Conservation (phyloP, 208 protist species). For the Angomonas deanei region DNA sequence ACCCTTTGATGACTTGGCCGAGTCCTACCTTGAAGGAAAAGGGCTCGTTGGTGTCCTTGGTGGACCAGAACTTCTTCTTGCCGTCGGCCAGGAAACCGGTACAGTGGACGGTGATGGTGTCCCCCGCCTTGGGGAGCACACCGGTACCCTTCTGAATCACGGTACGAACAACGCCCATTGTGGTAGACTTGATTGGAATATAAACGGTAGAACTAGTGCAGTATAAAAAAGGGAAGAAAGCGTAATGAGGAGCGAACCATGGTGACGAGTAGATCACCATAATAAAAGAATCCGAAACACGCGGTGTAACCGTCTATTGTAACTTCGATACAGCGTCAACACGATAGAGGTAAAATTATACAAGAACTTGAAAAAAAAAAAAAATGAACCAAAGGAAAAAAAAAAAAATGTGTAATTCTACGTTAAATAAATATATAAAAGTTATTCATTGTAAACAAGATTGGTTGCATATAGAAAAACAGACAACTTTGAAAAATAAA, state of each 20-base stretch:
- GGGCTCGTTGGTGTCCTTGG: conserved; percentile 70
- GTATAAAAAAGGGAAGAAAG: neutral
- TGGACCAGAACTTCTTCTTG: conserved; percentile 89
- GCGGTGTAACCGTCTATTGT: too few relatives aligned
- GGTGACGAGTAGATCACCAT: neutral
- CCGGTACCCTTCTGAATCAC: conserved; percentile 66
- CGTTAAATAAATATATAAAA: neutral
- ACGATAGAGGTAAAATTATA: too few relatives aligned
- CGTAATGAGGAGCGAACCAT: neutral
- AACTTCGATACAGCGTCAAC: too few relatives aligned
- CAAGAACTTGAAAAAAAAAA: conserved; percentile 3
- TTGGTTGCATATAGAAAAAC: conserved; percentile 10
- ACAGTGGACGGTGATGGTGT: conserved; percentile 85
- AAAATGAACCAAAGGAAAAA: neutral
- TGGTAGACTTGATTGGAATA: neutral
- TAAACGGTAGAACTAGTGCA: neutral
- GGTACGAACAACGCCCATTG: conserved; percentile 61
- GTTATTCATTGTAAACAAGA: neutral
- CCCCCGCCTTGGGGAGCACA: conserved; percentile 40
- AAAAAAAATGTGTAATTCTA: conserved; percentile 1
- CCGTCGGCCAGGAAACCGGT: conserved; percentile 83
- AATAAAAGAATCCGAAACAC: too few relatives aligned
- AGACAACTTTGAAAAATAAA: conserved; percentile 1
- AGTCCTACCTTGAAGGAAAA: conserved; percentile 90
- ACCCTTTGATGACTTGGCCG: conserved; percentile 93